Evolutionary conservation across 2,329 filamentous ascomycete genomes (phyloP).

Genomic region (Xylariaceae sp.): DNA sequence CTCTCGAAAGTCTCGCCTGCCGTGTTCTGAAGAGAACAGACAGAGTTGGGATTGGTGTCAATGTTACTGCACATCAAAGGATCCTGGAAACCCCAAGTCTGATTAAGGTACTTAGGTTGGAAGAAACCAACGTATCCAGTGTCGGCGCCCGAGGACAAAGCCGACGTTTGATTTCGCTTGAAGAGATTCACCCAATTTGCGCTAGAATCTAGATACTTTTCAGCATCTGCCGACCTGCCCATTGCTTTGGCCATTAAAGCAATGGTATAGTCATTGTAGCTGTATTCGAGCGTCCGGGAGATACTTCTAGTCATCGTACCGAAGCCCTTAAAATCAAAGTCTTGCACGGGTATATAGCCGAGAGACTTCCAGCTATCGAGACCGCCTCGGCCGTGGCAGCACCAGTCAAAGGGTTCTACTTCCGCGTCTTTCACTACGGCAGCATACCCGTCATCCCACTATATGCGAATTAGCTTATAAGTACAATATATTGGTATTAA

Average conservation of each 20-base stretch:
- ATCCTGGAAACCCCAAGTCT: slow-evolving; percentile 67
- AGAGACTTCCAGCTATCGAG: slow-evolving; percentile 69
- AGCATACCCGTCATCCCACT: slow-evolving; percentile 68
- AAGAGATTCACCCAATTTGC: slow-evolving; percentile 68
- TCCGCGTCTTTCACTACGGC: slow-evolving; percentile 73
- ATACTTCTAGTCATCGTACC: slow-evolving; percentile 69
- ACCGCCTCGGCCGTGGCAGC: slow-evolving; percentile 67
- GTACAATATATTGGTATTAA: not conserved
- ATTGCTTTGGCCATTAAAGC: slow-evolving; percentile 59
- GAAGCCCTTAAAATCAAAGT: slow-evolving; percentile 64
- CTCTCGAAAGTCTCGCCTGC: slow-evolving; percentile 71
- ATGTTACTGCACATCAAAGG: slow-evolving; percentile 60
- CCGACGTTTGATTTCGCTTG: slow-evolving; percentile 57
- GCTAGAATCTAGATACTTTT: slow-evolving; percentile 59
- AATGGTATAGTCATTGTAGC: slow-evolving; percentile 74
- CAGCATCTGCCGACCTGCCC: slow-evolving; percentile 52
- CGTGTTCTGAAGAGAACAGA: slow-evolving; percentile 59
- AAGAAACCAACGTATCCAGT: slow-evolving; percentile 70
- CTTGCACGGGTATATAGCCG: slow-evolving; percentile 68
- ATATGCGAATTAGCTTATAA: slow-evolving; percentile 9
- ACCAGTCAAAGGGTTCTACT: slow-evolving; percentile 68
- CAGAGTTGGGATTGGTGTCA: slow-evolving; percentile 39
- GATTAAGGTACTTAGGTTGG: slow-evolving; percentile 65
- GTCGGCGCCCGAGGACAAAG: slow-evolving; percentile 50
- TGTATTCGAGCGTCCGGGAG: slow-evolving; percentile 73